phyloP scores from a whole-genome alignment of 169 alveolate genomes.

The Plasmodium yoelii region DNA sequence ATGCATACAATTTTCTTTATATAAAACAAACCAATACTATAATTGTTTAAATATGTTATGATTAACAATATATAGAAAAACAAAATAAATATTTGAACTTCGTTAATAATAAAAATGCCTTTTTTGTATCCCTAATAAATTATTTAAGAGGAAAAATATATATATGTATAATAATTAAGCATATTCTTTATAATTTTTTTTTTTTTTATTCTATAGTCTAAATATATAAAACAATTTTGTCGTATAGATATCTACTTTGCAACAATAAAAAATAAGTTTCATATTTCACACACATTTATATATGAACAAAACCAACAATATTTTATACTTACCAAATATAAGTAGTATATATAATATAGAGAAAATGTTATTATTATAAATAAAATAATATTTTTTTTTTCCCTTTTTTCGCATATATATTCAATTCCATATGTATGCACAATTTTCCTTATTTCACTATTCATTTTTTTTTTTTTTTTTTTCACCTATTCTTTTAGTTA shows the following conservation, averaged over 20 bases:
- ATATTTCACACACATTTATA: neutral
- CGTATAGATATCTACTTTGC: neutral
- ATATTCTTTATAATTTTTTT: neutral
- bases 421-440: constrained; percentile 60
- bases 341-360: constrained; percentile 34
- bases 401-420: constrained; percentile 56
- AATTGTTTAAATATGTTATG: constrained; percentile 42
- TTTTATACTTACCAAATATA: constrained; percentile 47
- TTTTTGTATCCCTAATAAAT: constrained; percentile 22
- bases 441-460: constrained; percentile 68
- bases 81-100: constrained; percentile 47
- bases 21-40: constrained; percentile 23
- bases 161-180: neutral
- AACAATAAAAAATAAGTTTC: neutral
- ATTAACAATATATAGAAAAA: constrained; percentile 15
- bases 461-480: constrained; percentile 46
- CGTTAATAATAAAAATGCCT: constrained; percentile 30
- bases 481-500: neutral
- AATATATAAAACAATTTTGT: neutral
- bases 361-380: constrained; percentile 26
- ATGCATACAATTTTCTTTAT: neutral
- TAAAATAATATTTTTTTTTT: constrained; percentile 24
- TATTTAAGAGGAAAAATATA: constrained; percentile 10
- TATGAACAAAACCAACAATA: neutral
- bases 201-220: neutral